Conservation (phyloP, 2,329 filamentous ascomycete genomes). For the Cercospora zeae-maydis region DNA sequence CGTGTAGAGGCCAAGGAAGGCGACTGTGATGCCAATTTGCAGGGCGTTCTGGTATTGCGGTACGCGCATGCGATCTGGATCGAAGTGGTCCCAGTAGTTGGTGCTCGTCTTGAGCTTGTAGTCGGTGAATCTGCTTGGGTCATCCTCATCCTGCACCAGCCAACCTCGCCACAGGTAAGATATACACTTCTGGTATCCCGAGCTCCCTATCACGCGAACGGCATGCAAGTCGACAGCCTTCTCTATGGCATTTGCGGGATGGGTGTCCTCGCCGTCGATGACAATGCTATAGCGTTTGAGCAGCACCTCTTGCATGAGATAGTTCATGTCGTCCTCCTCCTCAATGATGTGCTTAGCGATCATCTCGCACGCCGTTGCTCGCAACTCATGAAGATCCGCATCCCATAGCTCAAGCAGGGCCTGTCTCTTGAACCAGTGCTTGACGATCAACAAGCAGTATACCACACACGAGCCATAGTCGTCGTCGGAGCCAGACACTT, state of each 20-base stretch:
- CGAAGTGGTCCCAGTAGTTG: slow-evolving; percentile 74
- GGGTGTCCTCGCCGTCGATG: slow-evolving; percentile 65
- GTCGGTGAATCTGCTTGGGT: slow-evolving; percentile 83
- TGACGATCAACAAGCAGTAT: slow-evolving; percentile 72
- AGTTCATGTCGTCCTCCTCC: slow-evolving; percentile 70
- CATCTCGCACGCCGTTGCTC: slow-evolving; percentile 81
- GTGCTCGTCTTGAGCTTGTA: slow-evolving; percentile 79
- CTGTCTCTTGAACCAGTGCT: slow-evolving; percentile 76
- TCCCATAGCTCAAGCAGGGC: slow-evolving; percentile 84
- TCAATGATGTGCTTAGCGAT: slow-evolving; percentile 89
- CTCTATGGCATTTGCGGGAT: slow-evolving; percentile 83
- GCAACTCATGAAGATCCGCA: slow-evolving; percentile 73
- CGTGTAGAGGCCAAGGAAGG: slow-evolving; percentile 84
- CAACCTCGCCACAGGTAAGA: slow-evolving; percentile 90
- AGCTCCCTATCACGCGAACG: slow-evolving; percentile 80
- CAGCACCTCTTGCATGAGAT: slow-evolving; percentile 75
- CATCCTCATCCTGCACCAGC: slow-evolving; percentile 92
- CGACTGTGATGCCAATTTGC: slow-evolving; percentile 76
- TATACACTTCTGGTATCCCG: slow-evolving; percentile 95
- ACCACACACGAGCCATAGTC: slow-evolving; percentile 77
- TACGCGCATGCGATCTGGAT: slow-evolving; percentile 90
- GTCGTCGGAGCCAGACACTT: slow-evolving; percentile 30
- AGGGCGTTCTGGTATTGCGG: slow-evolving; percentile 89
- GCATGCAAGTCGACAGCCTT: slow-evolving; percentile 91
- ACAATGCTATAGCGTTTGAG: slow-evolving; percentile 86